Base-by-base conservation (phyloP, 805 yeast species). In the Yamadazyma philogaea region DNA sequence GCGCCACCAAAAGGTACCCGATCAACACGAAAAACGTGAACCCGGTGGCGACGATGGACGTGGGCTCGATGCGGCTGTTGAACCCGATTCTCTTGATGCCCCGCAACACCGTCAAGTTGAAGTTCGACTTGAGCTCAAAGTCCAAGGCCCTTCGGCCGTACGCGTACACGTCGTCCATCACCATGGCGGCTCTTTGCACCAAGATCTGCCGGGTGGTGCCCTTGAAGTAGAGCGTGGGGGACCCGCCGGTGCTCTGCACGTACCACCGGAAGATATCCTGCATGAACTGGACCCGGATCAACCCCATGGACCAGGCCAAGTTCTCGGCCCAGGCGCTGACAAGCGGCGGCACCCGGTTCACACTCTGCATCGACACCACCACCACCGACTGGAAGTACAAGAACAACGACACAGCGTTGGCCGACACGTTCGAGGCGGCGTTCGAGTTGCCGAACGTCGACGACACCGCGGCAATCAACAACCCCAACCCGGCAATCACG, bases 281-380 rank as follows among this genome's bases (percentile, higher is more conserved):
- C 96, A 90, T 86, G 59, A 89, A 90, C 2, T 57, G 55, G 31
- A 85, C 77, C 59, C 83, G 72, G 52, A 90, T 87, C 46, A 90
- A 72, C 2, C 97, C 97, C 85, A 90, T 86, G 1, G 96, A 87
- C 97, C 97, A 90, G 21, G 88, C 89, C 56, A 90, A 71, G 57
- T 90, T 89, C 61, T 87, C 95, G 6, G 89, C 72, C 97, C 97
- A 90, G 7, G 96, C 81, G 10, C 85, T 75, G 7, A 96, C 96
- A 55, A 90, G 87, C 14, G 96, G 96, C 7, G 97, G 97, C 4
- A 87, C 82, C 44, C 84, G 72, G 55, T 83, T 87, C 37, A 88
- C 96, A 48, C 84, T 84, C 60, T 82, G 78, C 96, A 90, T 87
- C 21, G 84, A 72, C 34, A 89, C 81, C 39, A 89, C 79, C 26